Conservation (phyloP, 73 alveolate genomes). For the Blepharisma stoltei region DNA sequence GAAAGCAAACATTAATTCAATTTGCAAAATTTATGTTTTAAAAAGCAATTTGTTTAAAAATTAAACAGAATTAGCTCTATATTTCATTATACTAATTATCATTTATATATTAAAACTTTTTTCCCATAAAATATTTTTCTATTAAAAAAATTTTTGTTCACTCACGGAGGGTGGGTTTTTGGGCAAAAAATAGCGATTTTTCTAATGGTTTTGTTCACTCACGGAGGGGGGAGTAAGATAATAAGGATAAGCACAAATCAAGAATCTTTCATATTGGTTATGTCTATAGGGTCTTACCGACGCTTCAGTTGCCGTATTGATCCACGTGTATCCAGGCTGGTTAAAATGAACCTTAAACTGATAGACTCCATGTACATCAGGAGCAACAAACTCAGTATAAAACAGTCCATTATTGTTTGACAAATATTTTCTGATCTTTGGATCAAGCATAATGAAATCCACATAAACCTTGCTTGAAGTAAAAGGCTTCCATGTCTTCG, state of each 20-base stretch:
- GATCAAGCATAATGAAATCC: constrained; percentile 74
- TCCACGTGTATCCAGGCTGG: constrained; percentile 61
- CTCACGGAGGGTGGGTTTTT: too few species aligned
- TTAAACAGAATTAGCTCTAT: too few species aligned
- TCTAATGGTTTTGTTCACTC: too few species aligned
- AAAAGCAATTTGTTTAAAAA: too few species aligned
- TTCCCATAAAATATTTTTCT: too few species aligned
- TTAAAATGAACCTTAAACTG: constrained; percentile 61
- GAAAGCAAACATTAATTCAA: too few species aligned
- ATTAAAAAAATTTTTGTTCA: too few species aligned
- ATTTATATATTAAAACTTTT: too few species aligned
- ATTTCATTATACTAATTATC: too few species aligned
- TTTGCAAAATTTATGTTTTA: too few species aligned
- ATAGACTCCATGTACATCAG: constrained; percentile 74
- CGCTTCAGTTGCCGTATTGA: constrained; percentile 45
- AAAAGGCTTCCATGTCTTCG: constrained; percentile 57
- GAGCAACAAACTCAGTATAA: constrained; percentile 54
- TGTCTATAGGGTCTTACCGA: constrained; percentile 73
- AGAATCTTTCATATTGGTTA: constrained; percentile 69
- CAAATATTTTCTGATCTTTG: constrained; percentile 58
- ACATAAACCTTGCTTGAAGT: constrained; percentile 57
- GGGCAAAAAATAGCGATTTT: too few species aligned
- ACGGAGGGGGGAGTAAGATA: too few species aligned
- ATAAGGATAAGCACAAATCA: constrained; percentile 72
- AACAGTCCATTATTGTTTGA: constrained; percentile 34